Conservation (phyloP, 2,329 filamentous ascomycete genomes). For the Zopfia rhizophila region DNA sequence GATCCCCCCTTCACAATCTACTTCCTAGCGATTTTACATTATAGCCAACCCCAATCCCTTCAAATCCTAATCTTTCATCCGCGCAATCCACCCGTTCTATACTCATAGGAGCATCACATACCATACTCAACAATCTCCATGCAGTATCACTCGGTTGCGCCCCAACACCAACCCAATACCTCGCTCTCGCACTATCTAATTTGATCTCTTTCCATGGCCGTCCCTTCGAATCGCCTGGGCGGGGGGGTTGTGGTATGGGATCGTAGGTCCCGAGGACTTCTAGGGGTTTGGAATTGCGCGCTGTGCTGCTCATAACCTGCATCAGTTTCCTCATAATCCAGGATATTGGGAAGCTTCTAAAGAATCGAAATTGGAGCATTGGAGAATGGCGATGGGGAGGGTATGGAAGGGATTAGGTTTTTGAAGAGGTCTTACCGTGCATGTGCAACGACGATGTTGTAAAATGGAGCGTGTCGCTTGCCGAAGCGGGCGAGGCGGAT, state of each 20-base stretch:
- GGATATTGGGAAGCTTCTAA: not conserved
- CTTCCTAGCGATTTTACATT: conserved; percentile 7
- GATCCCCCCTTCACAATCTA: conserved; percentile 8
- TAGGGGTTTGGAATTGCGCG: conserved; percentile 86
- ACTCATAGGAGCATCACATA: conserved; percentile 23
- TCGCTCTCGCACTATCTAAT: conserved; percentile 80
- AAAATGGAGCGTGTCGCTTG: conserved; percentile 86
- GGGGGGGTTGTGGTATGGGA: conserved; percentile 66
- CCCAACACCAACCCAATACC: conserved; percentile 97
- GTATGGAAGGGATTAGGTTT: conserved; percentile 5
- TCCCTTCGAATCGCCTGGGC: conserved; percentile 61
- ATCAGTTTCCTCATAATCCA: conserved; percentile 8
- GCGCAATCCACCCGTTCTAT: too few relatives aligned
- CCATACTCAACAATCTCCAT: conserved; percentile 87
- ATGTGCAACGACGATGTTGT: conserved; percentile 97
- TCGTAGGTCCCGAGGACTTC: conserved; percentile 84
- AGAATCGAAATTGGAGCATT: not conserved
- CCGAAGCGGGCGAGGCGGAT: conserved; percentile 96
- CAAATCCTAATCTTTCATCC: not conserved
- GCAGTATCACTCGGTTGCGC: conserved; percentile 92
- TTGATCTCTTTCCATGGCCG: conserved; percentile 90
- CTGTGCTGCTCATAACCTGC: conserved; percentile 70
- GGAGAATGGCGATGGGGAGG: not conserved
- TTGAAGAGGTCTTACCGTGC: conserved; percentile 73
- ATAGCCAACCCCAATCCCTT: too few relatives aligned